Evolutionary conservation across 73 alveolate species (phyloP), one percentile per base, ranked within the genome.

Genomic region (Blepharisma japonicum): DNA sequence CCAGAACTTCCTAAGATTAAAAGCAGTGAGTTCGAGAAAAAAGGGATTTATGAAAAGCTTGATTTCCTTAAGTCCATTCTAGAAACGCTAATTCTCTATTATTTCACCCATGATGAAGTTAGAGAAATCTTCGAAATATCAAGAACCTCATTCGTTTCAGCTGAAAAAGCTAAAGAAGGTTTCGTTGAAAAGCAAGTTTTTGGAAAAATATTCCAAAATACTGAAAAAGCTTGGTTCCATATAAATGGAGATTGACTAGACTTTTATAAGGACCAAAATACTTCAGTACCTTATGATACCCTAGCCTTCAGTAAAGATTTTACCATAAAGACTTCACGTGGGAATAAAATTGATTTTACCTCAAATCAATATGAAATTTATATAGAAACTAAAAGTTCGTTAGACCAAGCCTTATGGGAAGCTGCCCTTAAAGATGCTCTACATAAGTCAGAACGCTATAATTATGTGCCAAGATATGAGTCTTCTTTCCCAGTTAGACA

Each of bases 401-500:
- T 45, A 45, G 27, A 42, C 14, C 77, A 27, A 18, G 68, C 50
- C 32, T 90, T 81, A 53, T 72, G 76, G 23, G 66, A 81, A 2
- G 61, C 45, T 6, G 56, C 81, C 18, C 25, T 85, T 5, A 20
- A 48, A 54, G 70, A 70, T 21, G 72, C 81, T 6, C 47, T 81
- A 9, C 68, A 72, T 6, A 51, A 21, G 8, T 80, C 86, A 21
- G 85, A 85, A 8, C 81, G 66, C 54, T 42, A 53, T 32, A 66
- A 71, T 23, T 46, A 56, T 6, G 77, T 50, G 70, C 32, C 76
- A 38, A 9, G 56, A 7, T 81, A 50, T 55, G 85, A 78, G 8
- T 87, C 91, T 5, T 87, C 83, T 47, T 71, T 86, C 53, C 89
- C 87, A 5, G 51, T 67, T 2, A 72, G 94, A 25, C 72, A 79